Evolutionary conservation across 2,329 filamentous ascomycete species (phyloP).

Genomic region (Thyridium curvatum): DNA sequence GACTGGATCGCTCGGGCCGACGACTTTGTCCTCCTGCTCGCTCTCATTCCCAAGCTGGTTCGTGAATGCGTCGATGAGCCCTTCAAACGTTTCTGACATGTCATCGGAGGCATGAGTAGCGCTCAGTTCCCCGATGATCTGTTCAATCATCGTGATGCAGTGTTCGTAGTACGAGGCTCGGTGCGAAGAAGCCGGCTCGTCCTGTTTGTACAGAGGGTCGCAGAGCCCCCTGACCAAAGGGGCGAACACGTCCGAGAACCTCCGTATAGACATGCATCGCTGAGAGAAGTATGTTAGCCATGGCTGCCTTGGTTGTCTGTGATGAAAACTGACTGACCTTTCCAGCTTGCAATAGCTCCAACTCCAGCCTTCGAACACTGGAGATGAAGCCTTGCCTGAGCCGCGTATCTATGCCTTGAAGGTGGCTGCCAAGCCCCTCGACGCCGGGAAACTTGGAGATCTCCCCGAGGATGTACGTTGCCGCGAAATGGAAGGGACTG

Average conservation of each 20-base stretch:
- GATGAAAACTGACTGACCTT: slow-evolving; percentile 29
- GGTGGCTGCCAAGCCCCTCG: slow-evolving; percentile 20
- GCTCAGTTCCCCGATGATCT: slow-evolving; percentile 21
- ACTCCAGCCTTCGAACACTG: slow-evolving; percentile 40
- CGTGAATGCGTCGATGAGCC: slow-evolving; percentile 5
- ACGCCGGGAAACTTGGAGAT: slow-evolving; percentile 24
- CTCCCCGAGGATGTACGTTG: slow-evolving; percentile 29
- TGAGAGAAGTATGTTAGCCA: slow-evolving; percentile 16
- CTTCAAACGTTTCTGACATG: background rate
- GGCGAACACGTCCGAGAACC: slow-evolving; percentile 35
- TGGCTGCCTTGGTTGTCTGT: slow-evolving; percentile 1
- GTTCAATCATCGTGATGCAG: slow-evolving; percentile 32
- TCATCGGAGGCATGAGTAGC: slow-evolving; percentile 9
- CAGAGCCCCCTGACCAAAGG: slow-evolving; percentile 33
- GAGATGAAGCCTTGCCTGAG: slow-evolving; percentile 27
- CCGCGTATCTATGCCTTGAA: slow-evolving; percentile 27
- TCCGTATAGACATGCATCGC: slow-evolving; percentile 26
- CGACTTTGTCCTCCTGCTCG: background rate
- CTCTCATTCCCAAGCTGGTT: background rate
- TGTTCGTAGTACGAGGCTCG: slow-evolving; percentile 35
- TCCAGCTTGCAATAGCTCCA: slow-evolving; percentile 44
- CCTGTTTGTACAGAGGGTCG: slow-evolving; percentile 33
- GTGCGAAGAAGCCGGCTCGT: slow-evolving; percentile 17
- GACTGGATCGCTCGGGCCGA: no score
- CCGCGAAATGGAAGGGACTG: slow-evolving; percentile 26